These are phyloP conservation scores for Pyrenopolyporus hunteri DNA, from an alignment of 495 filamentous ascomycete species.

Conservation along the genomic window DNA sequence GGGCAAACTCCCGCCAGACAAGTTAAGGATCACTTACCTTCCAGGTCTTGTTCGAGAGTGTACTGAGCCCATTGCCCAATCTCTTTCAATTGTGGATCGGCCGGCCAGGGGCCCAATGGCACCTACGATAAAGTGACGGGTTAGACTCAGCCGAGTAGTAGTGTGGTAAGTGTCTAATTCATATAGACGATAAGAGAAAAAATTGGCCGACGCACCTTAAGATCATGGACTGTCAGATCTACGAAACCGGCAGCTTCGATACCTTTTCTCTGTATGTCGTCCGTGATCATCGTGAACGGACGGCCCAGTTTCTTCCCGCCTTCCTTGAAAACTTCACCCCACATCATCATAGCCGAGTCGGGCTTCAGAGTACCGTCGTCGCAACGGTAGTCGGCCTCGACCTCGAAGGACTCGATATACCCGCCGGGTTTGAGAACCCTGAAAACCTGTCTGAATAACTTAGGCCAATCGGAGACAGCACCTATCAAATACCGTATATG, in stretches of 20 bases:
- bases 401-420: constrained; percentile 41
- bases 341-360: constrained; percentile 32
- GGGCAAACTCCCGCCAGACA: too few species aligned
- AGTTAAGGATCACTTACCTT: constrained; percentile 38
- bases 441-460: constrained; percentile 50
- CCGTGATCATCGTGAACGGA: constrained; percentile 26
- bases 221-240: constrained; percentile 31
- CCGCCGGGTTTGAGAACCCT: constrained; percentile 48
- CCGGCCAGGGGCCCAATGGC: constrained; percentile 55
- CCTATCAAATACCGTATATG: constrained; percentile 62
- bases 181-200: too few species aligned
- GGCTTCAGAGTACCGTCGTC: constrained; percentile 38
- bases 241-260: constrained; percentile 42
- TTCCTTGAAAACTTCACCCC: constrained; percentile 36
- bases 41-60: constrained; percentile 38
- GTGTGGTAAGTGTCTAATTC: too few species aligned
- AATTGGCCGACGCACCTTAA: constrained; percentile 45
- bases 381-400: constrained; percentile 36
- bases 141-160: too few species aligned
- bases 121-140: constrained; percentile 26
- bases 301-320: constrained; percentile 38
- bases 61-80: constrained; percentile 48
- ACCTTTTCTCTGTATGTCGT: constrained; percentile 23
- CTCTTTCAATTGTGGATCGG: constrained; percentile 52
- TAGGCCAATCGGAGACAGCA: constrained; percentile 56